Base-by-base conservation (phyloP, 2,329 filamentous ascomycete species). In the Hymenotorrendiella dingleyae region DNA sequence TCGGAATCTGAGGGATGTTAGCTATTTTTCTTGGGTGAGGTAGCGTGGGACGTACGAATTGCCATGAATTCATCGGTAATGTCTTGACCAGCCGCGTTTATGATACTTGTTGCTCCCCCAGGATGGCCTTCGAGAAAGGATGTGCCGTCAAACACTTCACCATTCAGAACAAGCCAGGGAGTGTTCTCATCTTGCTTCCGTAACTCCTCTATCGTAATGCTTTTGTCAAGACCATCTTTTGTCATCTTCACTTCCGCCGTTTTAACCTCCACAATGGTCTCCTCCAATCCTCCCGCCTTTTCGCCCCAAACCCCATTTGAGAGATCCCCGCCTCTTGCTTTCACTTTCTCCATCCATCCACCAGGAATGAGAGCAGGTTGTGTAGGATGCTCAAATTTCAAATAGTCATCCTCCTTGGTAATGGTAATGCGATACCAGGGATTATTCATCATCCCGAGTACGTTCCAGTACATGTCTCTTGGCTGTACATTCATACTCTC, bases 401-500 rank as follows among this genome's bases (percentile, higher is more conserved):
- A 65, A 6, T 59, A 64, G 12, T 76, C 70, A 0, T 70, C 72
- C 46, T 90, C 81, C 43, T 80, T 81, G 40, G 79, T 76, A 42
- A 96, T 84, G 2, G 81, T 78, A 1, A 96, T 76, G 4, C 90
- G 75, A 62, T 84, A 96, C 90, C 90, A 96, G 0, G 87, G 86
- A 55, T 95, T 95, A 65, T 95, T 95, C 90, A 96, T 95, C 90
- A 96, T 96, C 0, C 90, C 89, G 28, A 95, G 68, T 2, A 94
- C 88, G 47, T 80, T 89, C 90, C 90, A 96, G 66, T 95, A 95
- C 86, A 95, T 93, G 57, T 96, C 90, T 48, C 86, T 75, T 4
- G 90, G 90, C 61, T 94, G 88, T 0, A 86, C 70, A 63, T 85
- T 86, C 78, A 95, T 83, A 42, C 82, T 77, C 52, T 95, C 90